These are phyloP conservation scores for Chrysoporthe puriensis DNA, from an alignment of 2,329 filamentous ascomycete genomes.

Conservation along the genomic window DNA sequence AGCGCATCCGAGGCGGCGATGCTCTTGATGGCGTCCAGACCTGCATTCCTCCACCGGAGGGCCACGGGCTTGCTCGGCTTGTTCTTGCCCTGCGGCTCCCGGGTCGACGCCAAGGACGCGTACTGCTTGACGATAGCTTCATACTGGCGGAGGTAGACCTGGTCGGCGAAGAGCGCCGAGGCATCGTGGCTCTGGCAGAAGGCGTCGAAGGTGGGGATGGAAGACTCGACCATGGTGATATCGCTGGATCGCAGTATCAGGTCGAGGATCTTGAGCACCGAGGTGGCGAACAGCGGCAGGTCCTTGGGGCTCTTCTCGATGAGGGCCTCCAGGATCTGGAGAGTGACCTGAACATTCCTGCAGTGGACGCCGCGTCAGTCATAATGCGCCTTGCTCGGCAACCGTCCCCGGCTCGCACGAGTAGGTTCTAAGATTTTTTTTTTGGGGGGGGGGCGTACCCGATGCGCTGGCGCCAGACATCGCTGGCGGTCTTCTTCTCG, in stretches of 20 bases:
- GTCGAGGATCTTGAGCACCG: constrained; percentile 82
- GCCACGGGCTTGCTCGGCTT: constrained; percentile 71
- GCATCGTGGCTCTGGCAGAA: constrained; percentile 90
- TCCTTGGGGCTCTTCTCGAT: constrained; percentile 93
- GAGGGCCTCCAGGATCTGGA: constrained; percentile 87
- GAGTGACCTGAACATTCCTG: constrained; percentile 91
- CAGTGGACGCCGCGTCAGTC: constrained; percentile 16
- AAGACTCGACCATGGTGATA: constrained; percentile 91
- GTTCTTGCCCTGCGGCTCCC: constrained; percentile 53
- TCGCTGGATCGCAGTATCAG: constrained; percentile 84
- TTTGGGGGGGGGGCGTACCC: constrained; percentile 57
- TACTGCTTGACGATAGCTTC: constrained; percentile 81
- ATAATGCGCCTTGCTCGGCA: background rate
- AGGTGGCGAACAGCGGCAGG: constrained; percentile 83
- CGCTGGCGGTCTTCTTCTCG: constrained; percentile 88
- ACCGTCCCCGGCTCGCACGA: no score
- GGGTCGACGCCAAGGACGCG: constrained; percentile 75
- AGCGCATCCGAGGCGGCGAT: constrained; percentile 81
- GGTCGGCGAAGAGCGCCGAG: constrained; percentile 82
- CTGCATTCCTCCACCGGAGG: constrained; percentile 76
- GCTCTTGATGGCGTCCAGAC: constrained; percentile 78
- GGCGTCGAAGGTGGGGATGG: constrained; percentile 80
- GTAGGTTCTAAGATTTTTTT: no score
- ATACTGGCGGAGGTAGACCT: constrained; percentile 80
- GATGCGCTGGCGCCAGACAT: constrained; percentile 86